Conservation (phyloP, 495 filamentous ascomycete genomes). For the Aspergillus ostianus region DNA sequence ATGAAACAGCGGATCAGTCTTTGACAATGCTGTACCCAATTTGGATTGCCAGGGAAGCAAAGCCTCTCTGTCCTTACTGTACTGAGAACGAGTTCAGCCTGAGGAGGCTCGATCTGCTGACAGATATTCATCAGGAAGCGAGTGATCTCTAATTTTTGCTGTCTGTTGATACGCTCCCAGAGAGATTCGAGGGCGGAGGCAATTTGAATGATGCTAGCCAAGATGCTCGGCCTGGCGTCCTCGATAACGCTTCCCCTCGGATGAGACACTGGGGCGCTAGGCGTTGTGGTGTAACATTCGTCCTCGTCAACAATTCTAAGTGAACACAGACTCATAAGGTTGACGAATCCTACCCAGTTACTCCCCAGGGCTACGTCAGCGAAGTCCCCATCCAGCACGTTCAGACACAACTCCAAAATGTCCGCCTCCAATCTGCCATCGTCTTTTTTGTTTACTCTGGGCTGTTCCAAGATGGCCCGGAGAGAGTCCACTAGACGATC, state of each 20-base stretch:
- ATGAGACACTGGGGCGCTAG: constrained; percentile 23
- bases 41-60: constrained; percentile 66
- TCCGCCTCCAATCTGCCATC: constrained; percentile 56
- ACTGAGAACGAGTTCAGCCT: constrained; percentile 43
- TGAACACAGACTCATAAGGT: constrained; percentile 66
- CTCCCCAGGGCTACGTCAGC: constrained; percentile 32
- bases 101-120: constrained; percentile 41
- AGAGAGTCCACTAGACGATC: constrained; percentile 56
- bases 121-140: constrained; percentile 39
- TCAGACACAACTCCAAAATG: constrained; percentile 48
- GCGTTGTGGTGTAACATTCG: constrained; percentile 14
- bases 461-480: constrained; percentile 42
- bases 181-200: constrained; percentile 38
- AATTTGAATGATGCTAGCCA: constrained; percentile 40
- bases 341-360: constrained; percentile 33
- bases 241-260: constrained; percentile 28
- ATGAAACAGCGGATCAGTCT: constrained; percentile 66
- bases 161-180: constrained; percentile 40
- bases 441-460: constrained; percentile 29
- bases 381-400: constrained; percentile 41
- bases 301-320: constrained; percentile 46
- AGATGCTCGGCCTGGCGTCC: constrained; percentile 39
- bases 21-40: constrained; percentile 64
- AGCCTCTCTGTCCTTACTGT: constrained; percentile 45
- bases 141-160: constrained; percentile 38